Evolutionary conservation across 1,284 basidiomycete species (phyloP).

Genomic region (Sparassis latifolia): DNA sequence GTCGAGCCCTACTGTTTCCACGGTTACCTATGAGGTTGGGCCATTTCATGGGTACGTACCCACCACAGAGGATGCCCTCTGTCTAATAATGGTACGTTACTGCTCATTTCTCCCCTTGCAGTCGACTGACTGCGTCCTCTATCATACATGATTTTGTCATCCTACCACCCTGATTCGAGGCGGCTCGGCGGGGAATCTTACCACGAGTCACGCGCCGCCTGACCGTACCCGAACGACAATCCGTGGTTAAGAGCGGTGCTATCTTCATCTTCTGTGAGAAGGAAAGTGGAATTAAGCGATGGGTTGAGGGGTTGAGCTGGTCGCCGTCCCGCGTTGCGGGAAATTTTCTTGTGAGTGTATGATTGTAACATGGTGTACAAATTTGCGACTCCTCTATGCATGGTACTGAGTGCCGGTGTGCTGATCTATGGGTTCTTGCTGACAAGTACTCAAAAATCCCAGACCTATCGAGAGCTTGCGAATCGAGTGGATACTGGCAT

Average conservation of each 20-base stretch:
- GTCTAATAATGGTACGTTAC: slow-evolving; percentile 44
- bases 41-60: slow-evolving; percentile 68
- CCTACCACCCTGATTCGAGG: slow-evolving; percentile 31
- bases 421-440: slow-evolving; percentile 4
- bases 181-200: slow-evolving; percentile 64
- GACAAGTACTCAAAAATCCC: slow-evolving; percentile 6
- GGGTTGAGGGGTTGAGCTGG: slow-evolving; percentile 81
- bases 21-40: slow-evolving; percentile 20
- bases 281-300: slow-evolving; percentile 78
- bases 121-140: not conserved
- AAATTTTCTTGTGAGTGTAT: slow-evolving; percentile 65
- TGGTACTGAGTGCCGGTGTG: not conserved
- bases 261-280: slow-evolving; percentile 80
- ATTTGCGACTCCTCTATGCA: not conserved
- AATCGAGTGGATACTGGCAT: slow-evolving; percentile 49
- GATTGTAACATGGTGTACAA: not conserved
- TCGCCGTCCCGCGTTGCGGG: slow-evolving; percentile 76
- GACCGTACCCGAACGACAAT: slow-evolving; percentile 67
- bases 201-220: slow-evolving; percentile 73
- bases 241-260: slow-evolving; percentile 73
- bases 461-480: slow-evolving; percentile 73
- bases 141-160: not conserved
- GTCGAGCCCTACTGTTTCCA: not conserved
- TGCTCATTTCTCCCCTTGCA: not conserved
- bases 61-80: slow-evolving; percentile 71